phyloP scores from a whole-genome alignment of 345 rosid genomes.

The Murraya koenigii region DNA sequence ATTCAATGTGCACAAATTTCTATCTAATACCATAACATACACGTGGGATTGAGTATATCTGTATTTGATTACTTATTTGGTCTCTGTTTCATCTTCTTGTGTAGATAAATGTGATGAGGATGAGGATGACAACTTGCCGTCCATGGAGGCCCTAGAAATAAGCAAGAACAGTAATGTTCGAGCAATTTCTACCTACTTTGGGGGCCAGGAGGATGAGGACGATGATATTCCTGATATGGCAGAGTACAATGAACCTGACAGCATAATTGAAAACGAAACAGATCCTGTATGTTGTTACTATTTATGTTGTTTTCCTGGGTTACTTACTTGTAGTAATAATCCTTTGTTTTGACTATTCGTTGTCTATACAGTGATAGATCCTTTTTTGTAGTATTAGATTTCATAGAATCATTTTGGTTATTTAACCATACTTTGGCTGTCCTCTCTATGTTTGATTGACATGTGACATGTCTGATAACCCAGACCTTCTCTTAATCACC shows the following conservation, averaged over 20 bases:
- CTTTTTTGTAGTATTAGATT: not conserved
- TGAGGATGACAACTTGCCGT: constrained; percentile 87
- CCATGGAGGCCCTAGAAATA: constrained; percentile 78
- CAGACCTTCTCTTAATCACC: not conserved
- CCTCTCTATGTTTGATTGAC: not conserved
- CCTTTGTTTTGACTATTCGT: not conserved
- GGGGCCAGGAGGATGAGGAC: constrained; percentile 85
- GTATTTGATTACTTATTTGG: not conserved
- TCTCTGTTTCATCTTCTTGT: not conserved
- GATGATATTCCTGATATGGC: constrained; percentile 97
- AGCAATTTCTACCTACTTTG: constrained; percentile 79
- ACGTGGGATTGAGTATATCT: not conserved
- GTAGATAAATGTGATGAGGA: constrained; percentile 68
- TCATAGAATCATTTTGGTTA: not conserved
- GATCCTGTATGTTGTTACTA: constrained; percentile 56
- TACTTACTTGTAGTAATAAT: not conserved
- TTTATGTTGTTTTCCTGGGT: not conserved
- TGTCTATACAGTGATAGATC: not conserved
- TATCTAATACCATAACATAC: not conserved
- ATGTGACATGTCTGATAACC: not conserved
- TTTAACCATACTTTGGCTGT: not conserved
- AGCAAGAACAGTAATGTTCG: constrained; percentile 46
- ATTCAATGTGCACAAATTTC: not conserved
- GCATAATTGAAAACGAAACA: constrained; percentile 43
- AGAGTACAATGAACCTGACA: constrained; percentile 76